Percentiles rank a stretch among this genome's conserved stretches.
phyloP scores from a whole-genome alignment of 257 asterid genomes.

The Petrea volubilis region DNA sequence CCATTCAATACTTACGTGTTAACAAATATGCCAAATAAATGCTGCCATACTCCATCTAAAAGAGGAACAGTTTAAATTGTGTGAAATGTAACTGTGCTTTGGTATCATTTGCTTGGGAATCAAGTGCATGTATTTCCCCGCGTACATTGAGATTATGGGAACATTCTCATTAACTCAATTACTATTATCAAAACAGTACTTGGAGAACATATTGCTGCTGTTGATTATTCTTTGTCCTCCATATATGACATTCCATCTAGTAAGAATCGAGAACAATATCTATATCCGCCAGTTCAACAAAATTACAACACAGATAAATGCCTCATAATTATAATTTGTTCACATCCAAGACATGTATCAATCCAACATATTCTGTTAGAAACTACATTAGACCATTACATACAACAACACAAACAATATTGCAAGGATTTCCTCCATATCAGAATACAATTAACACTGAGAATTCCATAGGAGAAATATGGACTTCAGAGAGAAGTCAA shows the following conservation, averaged over 20 bases:
- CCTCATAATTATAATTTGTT: no score
- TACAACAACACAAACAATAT: no score
- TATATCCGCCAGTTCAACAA: no score
- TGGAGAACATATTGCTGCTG: not conserved
- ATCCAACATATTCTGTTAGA: no score
- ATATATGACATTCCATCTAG: no score
- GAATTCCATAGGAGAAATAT: not conserved
- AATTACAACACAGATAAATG: no score
- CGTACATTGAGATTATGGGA: conserved; percentile 3
- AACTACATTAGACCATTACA: no score
- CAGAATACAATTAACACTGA: not conserved
- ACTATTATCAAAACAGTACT: not conserved
- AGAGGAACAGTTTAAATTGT: not conserved
- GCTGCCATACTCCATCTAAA: not conserved
- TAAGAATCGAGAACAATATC: no score
- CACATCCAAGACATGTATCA: no score
- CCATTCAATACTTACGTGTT: not conserved
- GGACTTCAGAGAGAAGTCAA: not conserved
- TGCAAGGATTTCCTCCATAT: not conserved
- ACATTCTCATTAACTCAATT: not conserved
- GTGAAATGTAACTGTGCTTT: not conserved
- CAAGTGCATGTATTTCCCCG: not conserved
- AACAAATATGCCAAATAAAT: conserved; percentile 1
- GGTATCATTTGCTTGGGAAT: not conserved
- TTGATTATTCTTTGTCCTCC: not conserved